Evolutionary conservation across 495 filamentous ascomycete genomes (phyloP).

Genomic region (Podospora pseudocomata): DNA sequence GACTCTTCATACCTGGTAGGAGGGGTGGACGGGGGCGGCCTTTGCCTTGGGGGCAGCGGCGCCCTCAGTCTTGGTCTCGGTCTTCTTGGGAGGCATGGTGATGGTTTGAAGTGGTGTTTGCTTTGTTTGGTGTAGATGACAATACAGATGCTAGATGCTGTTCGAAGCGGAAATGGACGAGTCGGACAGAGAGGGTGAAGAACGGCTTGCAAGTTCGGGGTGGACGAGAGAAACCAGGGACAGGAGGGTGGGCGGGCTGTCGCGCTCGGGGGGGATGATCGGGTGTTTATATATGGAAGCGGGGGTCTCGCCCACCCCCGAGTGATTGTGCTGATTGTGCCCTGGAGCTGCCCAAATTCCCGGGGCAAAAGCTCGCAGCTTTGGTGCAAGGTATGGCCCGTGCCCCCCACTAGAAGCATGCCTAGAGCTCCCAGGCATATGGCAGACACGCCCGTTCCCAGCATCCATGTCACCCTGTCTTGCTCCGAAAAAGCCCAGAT

Average conservation of each 20-base stretch:
- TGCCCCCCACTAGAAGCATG: conserved; percentile 19
- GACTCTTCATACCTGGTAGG: conserved; percentile 53
- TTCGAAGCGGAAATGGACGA: conserved; percentile 15
- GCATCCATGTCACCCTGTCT: background rate
- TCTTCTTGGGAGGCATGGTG: conserved; percentile 66
- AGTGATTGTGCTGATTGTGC: conserved; percentile 36
- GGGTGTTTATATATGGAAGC: conserved; percentile 47
- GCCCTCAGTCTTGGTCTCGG: conserved; percentile 37
- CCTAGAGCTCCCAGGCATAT: conserved; percentile 8
- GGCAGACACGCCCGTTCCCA: background rate
- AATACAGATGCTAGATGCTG: conserved; percentile 14
- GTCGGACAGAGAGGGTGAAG: background rate
- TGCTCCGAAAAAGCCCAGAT: background rate
- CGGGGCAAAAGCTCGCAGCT: conserved; percentile 17
- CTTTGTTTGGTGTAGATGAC: conserved; percentile 4
- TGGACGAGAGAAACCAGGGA: conserved; percentile 31
- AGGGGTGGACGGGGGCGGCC: conserved; percentile 46
- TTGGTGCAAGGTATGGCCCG: conserved; percentile 21
- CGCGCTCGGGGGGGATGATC: conserved; percentile 44
- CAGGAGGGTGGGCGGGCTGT: conserved; percentile 40
- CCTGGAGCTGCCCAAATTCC: conserved; percentile 23
- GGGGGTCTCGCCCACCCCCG: conserved; percentile 36
- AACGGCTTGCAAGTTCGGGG: background rate
- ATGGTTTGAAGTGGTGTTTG: conserved; percentile 22
- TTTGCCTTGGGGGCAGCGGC: conserved; percentile 54